A percentile compares a stretch with the other conserved stretches of the same genome.
phyloP scores from a whole-genome alignment of 495 filamentous ascomycete species.

The Jackrogersella minutella region DNA sequence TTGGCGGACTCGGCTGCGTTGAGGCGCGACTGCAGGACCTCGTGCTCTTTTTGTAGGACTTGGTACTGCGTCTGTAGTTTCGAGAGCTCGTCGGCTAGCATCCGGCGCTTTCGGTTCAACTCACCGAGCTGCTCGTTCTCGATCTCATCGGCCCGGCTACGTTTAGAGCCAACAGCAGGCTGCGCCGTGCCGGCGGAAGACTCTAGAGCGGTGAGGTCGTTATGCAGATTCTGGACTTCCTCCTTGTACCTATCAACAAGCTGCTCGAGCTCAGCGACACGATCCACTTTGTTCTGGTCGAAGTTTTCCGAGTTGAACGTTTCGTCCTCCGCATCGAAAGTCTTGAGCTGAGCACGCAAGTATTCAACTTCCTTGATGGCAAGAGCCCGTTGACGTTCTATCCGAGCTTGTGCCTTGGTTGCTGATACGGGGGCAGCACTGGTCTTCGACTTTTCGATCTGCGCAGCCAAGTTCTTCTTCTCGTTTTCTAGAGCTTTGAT shows the following conservation, averaged over 20 bases:
- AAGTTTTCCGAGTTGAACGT: slow-evolving; percentile 81
- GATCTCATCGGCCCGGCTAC: slow-evolving; percentile 64
- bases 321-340: slow-evolving; percentile 86
- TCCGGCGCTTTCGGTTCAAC: slow-evolving; percentile 82
- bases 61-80: slow-evolving; percentile 70
- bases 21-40: slow-evolving; percentile 75
- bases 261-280: slow-evolving; percentile 82
- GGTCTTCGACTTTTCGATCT: slow-evolving; percentile 74
- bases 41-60: slow-evolving; percentile 76
- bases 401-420: slow-evolving; percentile 69
- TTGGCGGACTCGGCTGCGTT: slow-evolving; percentile 73
- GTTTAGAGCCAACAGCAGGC: slow-evolving; percentile 61
- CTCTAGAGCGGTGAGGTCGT: slow-evolving; percentile 73
- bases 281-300: slow-evolving; percentile 76
- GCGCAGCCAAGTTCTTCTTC: slow-evolving; percentile 63
- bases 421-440: slow-evolving; percentile 58
- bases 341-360: slow-evolving; percentile 89
- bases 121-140: slow-evolving; percentile 82
- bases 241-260: slow-evolving; percentile 86
- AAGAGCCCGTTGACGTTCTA: slow-evolving; percentile 83
- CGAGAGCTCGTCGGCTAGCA: slow-evolving; percentile 79
- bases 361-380: slow-evolving; percentile 93
- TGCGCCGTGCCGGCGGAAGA: slow-evolving; percentile 42
- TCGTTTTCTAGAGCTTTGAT: slow-evolving; percentile 78
- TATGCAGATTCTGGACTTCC: slow-evolving; percentile 78